These are phyloP conservation scores for Myotisia sp. DNA, from an alignment of 2,329 filamentous ascomycete genomes.

Conservation along the genomic window DNA sequence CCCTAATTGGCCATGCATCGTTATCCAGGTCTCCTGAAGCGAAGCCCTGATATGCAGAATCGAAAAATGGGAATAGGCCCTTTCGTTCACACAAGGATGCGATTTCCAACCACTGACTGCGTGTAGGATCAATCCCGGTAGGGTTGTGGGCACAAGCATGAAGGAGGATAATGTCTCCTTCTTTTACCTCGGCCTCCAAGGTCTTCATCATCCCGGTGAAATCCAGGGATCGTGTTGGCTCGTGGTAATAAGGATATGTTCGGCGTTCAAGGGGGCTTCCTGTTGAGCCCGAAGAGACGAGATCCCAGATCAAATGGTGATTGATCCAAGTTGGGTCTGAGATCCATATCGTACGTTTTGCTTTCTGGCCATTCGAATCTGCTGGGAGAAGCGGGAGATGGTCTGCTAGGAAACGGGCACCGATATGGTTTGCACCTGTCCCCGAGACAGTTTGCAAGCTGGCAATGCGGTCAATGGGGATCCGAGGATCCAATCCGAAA, in stretches of 20 bases:
- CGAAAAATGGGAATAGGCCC: slow-evolving; percentile 93
- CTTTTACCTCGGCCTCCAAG: slow-evolving; percentile 69
- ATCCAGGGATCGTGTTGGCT: slow-evolving; percentile 34
- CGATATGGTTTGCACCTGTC: slow-evolving; percentile 85
- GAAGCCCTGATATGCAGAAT: slow-evolving; percentile 94
- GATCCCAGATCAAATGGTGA: slow-evolving; percentile 81
- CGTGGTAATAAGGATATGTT: slow-evolving; percentile 85
- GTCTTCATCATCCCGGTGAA: slow-evolving; percentile 55
- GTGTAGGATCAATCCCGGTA: slow-evolving; percentile 83
- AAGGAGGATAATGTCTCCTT: slow-evolving; percentile 71
- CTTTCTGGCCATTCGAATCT: slow-evolving; percentile 17
- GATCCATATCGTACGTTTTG: slow-evolving; percentile 63
- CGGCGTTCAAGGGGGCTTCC: slow-evolving; percentile 64
- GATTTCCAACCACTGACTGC: slow-evolving; percentile 84
- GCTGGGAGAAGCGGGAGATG: slow-evolving; percentile 50
- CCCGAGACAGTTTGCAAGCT: slow-evolving; percentile 91
- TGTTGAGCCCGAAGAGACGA: slow-evolving; percentile 41
- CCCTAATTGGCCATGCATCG: slow-evolving; percentile 76
- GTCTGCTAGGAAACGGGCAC: slow-evolving; percentile 74
- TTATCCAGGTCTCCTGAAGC: slow-evolving; percentile 74
- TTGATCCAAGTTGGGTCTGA: slow-evolving; percentile 95
- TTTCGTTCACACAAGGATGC: slow-evolving; percentile 62
- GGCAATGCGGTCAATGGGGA: slow-evolving; percentile 33
- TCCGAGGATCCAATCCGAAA: slow-evolving; percentile 37
- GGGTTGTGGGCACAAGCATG: slow-evolving; percentile 97